Conservation (phyloP, 306 rosid genomes). For the Myrica gale region DNA sequence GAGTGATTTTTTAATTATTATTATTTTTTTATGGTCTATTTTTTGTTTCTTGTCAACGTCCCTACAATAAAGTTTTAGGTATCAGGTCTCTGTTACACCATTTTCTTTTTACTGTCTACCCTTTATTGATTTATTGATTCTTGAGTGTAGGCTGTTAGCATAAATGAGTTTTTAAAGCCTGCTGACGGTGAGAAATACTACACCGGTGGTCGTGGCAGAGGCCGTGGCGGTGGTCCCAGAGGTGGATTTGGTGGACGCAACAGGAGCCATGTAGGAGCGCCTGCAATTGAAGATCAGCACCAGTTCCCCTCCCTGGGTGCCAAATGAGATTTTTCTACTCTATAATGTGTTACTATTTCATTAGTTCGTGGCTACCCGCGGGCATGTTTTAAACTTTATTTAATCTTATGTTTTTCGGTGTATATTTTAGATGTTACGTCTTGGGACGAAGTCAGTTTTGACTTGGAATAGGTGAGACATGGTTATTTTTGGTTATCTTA, state of each 20-base stretch:
- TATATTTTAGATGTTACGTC: conserved; percentile 46
- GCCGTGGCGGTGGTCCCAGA: conserved; percentile 78
- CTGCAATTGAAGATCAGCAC: conserved; percentile 77
- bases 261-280: conserved; percentile 50
- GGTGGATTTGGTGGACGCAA: conserved; percentile 62
- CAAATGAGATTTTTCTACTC: conserved; percentile 53
- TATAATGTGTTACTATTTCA: conserved; percentile 25
- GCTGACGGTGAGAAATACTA: conserved; percentile 71
- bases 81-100: background rate
- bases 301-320: conserved; percentile 88
- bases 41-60: no score
- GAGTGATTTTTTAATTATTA: no score
- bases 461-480: conserved; percentile 37
- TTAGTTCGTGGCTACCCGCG: conserved; percentile 35
- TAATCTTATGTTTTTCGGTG: conserved; percentile 40
- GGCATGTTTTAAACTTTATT: conserved; percentile 31
- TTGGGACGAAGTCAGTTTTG: conserved; percentile 46
- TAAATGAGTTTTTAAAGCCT: conserved; percentile 90
- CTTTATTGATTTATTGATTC: background rate
- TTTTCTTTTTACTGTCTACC: no score
- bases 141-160: conserved; percentile 67
- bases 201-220: conserved; percentile 75
- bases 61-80: background rate
- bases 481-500: conserved; percentile 10
- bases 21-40: no score